Evolutionary conservation across 306 rosid species (phyloP).

Genomic region (Potentilla sterilis): DNA sequence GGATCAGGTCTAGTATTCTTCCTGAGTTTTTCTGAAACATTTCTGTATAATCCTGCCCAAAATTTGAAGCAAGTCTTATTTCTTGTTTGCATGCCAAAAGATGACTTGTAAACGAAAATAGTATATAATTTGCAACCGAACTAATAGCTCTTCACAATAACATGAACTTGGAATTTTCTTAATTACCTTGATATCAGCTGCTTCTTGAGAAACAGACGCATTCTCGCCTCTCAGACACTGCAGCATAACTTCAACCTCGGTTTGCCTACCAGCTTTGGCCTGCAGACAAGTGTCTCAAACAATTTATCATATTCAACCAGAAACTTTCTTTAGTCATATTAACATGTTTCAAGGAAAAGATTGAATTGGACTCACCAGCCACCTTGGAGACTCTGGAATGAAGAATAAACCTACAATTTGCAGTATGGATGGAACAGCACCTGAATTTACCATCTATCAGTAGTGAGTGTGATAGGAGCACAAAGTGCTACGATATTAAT

Average conservation of each 20-base stretch:
- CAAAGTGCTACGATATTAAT: too few relatives aligned
- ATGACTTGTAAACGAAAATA: not conserved
- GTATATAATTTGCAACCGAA: not conserved
- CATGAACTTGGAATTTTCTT: slow-evolving; percentile 1
- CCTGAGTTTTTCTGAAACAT: slow-evolving; percentile 18
- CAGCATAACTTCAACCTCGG: slow-evolving; percentile 31
- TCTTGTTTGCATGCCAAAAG: not conserved
- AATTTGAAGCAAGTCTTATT: not conserved
- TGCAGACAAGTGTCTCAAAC: slow-evolving; percentile 8
- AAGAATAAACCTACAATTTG: slow-evolving; percentile 60
- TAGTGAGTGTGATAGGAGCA: not conserved
- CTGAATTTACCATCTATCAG: slow-evolving; percentile 29
- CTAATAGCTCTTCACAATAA: not conserved
- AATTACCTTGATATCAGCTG: slow-evolving; percentile 38
- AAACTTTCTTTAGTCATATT: not conserved
- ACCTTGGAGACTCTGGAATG: slow-evolving; percentile 52
- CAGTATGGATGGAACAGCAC: slow-evolving; percentile 51
- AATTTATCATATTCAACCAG: not conserved
- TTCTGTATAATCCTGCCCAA: slow-evolving; percentile 31
- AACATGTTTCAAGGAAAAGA: not conserved
- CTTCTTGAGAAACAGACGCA: slow-evolving; percentile 31
- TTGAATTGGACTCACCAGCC: slow-evolving; percentile 64
- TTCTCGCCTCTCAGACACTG: slow-evolving; percentile 36
- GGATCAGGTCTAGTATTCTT: slow-evolving; percentile 33
- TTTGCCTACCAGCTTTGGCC: slow-evolving; percentile 34